These are phyloP conservation scores for Rhizopogon rudus DNA, from an alignment of 768 basidiomycete genomes.

Conservation along the genomic window DNA sequence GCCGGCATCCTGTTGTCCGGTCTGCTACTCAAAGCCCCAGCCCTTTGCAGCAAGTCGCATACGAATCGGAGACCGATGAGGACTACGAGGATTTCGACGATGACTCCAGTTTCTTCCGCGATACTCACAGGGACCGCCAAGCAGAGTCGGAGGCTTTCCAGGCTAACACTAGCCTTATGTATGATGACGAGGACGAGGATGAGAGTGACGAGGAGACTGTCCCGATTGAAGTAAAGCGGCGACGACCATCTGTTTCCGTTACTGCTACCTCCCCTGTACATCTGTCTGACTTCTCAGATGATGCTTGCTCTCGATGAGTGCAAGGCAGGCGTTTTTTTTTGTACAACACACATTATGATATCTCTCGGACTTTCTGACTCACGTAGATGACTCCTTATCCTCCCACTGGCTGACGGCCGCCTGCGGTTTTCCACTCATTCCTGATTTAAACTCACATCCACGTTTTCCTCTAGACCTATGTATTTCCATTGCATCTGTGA, in stretches of 20 bases:
- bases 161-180: conserved; percentile 29
- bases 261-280: conserved; percentile 19
- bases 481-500: conserved; percentile 5
- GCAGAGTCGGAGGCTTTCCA: conserved; percentile 18
- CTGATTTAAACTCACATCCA: conserved; percentile 1
- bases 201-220: conserved; percentile 32
- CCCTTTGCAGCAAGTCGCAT: conserved; percentile 32
- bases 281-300: conserved; percentile 15
- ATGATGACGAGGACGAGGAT: conserved; percentile 26
- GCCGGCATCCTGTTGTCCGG: conserved; percentile 20
- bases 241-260: conserved; percentile 27
- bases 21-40: conserved; percentile 32
- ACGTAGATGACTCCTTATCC: conserved; percentile 1
- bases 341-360: conserved; percentile 1
- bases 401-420: background rate
- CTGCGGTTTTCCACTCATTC: conserved; percentile 2
- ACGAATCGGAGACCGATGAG: conserved; percentile 27
- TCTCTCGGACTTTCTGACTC: conserved; percentile 1
- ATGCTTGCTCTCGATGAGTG: background rate
- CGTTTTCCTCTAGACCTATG: conserved; percentile 1
- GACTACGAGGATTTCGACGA: conserved; percentile 28
- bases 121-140: conserved; percentile 21
- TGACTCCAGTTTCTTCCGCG: conserved; percentile 30
- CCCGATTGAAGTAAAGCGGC: conserved; percentile 31
- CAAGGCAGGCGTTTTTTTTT: background rate